A percentile compares a stretch with the other conserved stretches of the same genome.
Evolutionary conservation across 2,329 filamentous ascomycete genomes (phyloP).

Genomic region (Stachybotrys chartarum): DNA sequence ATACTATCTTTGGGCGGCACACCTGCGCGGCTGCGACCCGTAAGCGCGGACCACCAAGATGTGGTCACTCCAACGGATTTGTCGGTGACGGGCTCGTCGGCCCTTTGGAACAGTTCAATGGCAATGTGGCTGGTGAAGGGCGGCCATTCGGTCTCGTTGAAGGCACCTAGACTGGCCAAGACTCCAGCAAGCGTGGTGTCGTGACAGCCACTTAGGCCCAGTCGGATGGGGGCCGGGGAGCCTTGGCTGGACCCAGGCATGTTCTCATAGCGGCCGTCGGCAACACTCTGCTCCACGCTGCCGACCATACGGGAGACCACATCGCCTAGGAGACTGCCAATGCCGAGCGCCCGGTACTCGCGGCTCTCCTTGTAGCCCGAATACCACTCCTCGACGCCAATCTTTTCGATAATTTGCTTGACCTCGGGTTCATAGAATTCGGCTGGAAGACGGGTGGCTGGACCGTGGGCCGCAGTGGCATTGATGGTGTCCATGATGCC

Average conservation of each 20-base stretch:
- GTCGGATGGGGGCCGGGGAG: slow-evolving; percentile 46
- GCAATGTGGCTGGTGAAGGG: slow-evolving; percentile 91
- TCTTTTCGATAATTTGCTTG: slow-evolving; percentile 61
- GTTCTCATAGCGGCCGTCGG: slow-evolving; percentile 46
- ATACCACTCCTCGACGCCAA: slow-evolving; percentile 90
- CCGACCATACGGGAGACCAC: slow-evolving; percentile 69
- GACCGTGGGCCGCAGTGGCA: slow-evolving; percentile 70
- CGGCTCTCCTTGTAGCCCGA: slow-evolving; percentile 73
- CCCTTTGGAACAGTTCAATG: slow-evolving; percentile 74
- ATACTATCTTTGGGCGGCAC: slow-evolving; percentile 37
- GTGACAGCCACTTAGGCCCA: slow-evolving; percentile 81
- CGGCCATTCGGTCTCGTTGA: slow-evolving; percentile 70
- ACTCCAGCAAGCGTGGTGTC: slow-evolving; percentile 85
- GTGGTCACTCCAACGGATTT: slow-evolving; percentile 3
- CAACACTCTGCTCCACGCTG: slow-evolving; percentile 49
- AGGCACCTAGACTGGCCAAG: slow-evolving; percentile 72
- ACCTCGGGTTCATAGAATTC: slow-evolving; percentile 81
- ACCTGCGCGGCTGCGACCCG: slow-evolving; percentile 11
- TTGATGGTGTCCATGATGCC: slow-evolving; percentile 96
- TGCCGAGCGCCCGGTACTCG: slow-evolving; percentile 86
- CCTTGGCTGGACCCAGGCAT: slow-evolving; percentile 23
- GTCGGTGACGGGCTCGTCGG: slow-evolving; percentile 18
- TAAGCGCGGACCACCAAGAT: slow-evolving; percentile 17
- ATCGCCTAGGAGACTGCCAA: slow-evolving; percentile 79
- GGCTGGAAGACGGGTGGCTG: slow-evolving; percentile 67